phyloP scores from a whole-genome alignment of 2,329 filamentous ascomycete species.

The Trichoderma pleuroti region DNA sequence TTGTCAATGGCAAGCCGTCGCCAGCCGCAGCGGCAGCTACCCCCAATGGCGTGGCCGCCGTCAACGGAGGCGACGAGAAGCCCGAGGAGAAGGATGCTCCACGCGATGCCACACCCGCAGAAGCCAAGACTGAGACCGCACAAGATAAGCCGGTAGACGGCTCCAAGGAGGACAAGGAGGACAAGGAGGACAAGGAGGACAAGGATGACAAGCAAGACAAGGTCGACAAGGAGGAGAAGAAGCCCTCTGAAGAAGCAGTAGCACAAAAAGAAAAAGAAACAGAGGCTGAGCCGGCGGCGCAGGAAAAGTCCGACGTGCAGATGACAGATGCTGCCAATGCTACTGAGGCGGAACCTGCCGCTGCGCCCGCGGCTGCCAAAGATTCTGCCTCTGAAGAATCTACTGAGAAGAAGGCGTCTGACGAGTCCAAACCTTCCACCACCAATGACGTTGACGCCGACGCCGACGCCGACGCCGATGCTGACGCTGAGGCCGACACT shows the following conservation, averaged over 20 bases:
- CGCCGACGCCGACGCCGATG: background rate
- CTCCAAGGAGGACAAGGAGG: background rate
- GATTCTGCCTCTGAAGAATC: constrained; percentile 5
- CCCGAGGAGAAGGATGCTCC: constrained; percentile 21
- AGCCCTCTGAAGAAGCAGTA: constrained; percentile 1
- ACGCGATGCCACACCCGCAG: background rate
- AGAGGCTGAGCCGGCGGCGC: background rate
- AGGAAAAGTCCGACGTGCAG: constrained; percentile 24
- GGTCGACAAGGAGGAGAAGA: constrained; percentile 19
- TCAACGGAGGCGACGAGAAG: constrained; percentile 1
- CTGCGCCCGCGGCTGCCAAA: background rate
- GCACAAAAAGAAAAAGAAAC: background rate
- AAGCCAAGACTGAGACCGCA: background rate
- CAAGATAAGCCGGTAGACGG: constrained; percentile 4
- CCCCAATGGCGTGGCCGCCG: constrained; percentile 15
- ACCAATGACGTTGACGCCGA: background rate
- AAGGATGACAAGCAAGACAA: background rate
- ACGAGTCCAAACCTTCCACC: constrained; percentile 17
- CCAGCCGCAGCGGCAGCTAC: background rate
- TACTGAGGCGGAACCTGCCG: background rate
- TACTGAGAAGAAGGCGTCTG: background rate
- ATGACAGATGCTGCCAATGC: constrained; percentile 25
- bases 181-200: constrained; percentile 18
- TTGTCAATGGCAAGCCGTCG: constrained; percentile 22
- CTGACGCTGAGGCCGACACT: constrained; percentile 22